Base-by-base conservation (phyloP, 164 flowering plant species). In the Vitis rotundifolia region DNA sequence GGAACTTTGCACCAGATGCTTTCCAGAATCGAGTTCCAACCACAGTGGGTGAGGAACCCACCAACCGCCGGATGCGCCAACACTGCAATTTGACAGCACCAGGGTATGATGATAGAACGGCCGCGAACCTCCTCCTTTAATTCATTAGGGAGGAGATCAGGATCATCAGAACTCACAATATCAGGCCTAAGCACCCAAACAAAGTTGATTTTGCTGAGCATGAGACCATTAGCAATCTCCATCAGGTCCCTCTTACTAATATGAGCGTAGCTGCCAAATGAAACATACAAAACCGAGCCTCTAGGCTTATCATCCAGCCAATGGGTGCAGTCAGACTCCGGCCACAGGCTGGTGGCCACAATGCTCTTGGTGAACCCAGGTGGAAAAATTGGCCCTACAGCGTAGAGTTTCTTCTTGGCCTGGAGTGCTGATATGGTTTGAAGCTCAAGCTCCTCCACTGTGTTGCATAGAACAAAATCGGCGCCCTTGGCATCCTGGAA, bases 191-290 rank as follows among this genome's bases (percentile, higher is more conserved):
- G 82, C 63, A 87, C 94, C 97, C 97, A 90, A 28, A 93, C 49
- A 59, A 93, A 90, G 66, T 61, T 75, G 16, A 84, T 89, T 11
- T 74, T 63, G 63, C 92, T 89, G 0, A 75, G 81, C 44, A 67
- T 19, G 6, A 93, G 76, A 50, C 98, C 97, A 47, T 77, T 48
- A 1, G 96, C 95, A n/a, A 93, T 82, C 71, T 88, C 96, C 2
- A 22, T 44, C 6, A 89, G 71, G 49, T 86, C 92, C 8, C 64
- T 18, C 56, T 82, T 81, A 9, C 70, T 71, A n/a, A 86, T 74
- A 68, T 85, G 92, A 8, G 92, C 97, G 68, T 87, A 87, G 82
- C 96, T 91, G 7, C 98, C 97, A 49, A 93, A 91, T 0, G 98
- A 91, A 19, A 89, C 78, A 54, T 91, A 93, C 63, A 93, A 51